phyloP scores from a whole-genome alignment of 2,329 filamentous ascomycete species.

The Monilinia vaccinii-corymbosi region DNA sequence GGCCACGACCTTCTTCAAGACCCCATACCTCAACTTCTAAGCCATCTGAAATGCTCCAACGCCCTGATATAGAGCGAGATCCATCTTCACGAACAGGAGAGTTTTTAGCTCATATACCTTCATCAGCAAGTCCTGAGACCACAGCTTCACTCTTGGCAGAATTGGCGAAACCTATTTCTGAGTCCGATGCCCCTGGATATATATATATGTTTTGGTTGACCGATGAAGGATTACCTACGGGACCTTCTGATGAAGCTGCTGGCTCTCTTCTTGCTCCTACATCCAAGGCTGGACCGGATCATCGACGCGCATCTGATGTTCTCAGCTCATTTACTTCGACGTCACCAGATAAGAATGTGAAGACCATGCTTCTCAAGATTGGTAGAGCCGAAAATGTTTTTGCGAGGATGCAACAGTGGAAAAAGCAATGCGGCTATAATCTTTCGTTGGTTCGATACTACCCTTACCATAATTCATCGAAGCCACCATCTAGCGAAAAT shows the following conservation, averaged over 20 bases:
- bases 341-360: conserved; percentile 29
- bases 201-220: conserved; percentile 99
- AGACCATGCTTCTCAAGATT: conserved; percentile 61
- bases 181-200: conserved; percentile 73
- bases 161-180: conserved; percentile 64
- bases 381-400: conserved; percentile 74
- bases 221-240: conserved; percentile 46
- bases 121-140: conserved; percentile 54
- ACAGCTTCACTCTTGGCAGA: conserved; percentile 66
- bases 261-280: conserved; percentile 49
- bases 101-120: conserved; percentile 61
- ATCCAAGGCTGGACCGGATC: conserved; percentile 28
- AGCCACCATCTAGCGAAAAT: conserved; percentile 14
- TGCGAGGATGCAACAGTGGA: conserved; percentile 85
- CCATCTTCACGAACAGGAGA: conserved; percentile 32
- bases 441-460: conserved; percentile 86
- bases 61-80: conserved; percentile 23
- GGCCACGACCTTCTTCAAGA: background rate
- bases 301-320: conserved; percentile 44
- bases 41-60: conserved; percentile 14
- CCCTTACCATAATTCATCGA: conserved; percentile 50
- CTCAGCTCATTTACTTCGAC: conserved; percentile 40
- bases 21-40: conserved; percentile 10
- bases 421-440: conserved; percentile 82
- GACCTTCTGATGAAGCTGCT: conserved; percentile 49